Conservation (phyloP, 192 early-diverging fungal species). For the Chytriomyces sp. region DNA sequence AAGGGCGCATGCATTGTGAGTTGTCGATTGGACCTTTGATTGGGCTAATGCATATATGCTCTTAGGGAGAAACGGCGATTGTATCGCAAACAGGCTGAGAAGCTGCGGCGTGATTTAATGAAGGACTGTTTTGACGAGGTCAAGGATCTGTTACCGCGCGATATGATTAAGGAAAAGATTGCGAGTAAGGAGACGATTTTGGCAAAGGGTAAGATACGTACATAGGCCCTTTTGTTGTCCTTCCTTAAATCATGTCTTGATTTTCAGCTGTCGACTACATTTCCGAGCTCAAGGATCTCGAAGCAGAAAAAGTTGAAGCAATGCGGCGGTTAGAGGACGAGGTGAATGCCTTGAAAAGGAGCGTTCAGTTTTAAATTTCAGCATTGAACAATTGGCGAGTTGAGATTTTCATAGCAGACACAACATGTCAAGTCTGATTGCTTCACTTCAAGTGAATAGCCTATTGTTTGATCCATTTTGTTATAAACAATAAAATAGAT, state of each 20-base stretch:
- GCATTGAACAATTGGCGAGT: too few relatives aligned
- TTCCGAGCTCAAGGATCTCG: background rate
- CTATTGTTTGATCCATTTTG: too few relatives aligned
- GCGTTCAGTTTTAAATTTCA: too few relatives aligned
- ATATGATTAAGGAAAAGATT: background rate
- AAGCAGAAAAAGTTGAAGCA: background rate
- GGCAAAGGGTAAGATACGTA: background rate
- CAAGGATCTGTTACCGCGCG: background rate
- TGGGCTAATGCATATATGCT: too few relatives aligned
- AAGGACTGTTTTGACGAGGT: background rate
- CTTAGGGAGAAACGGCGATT: background rate
- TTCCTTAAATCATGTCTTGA: too few relatives aligned
- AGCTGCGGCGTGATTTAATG: conserved; percentile 10
- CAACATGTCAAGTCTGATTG: too few relatives aligned
- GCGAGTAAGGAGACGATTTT: background rate
- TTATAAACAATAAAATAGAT: too few relatives aligned
- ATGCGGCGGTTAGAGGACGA: background rate
- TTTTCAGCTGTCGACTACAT: background rate
- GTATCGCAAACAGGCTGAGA: conserved; percentile 24
- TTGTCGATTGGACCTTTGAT: too few relatives aligned
- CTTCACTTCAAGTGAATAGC: too few relatives aligned
- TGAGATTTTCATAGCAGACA: too few relatives aligned
- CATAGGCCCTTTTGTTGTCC: too few relatives aligned
- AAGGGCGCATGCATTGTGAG: too few relatives aligned
- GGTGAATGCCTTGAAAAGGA: background rate